phyloP scores from a whole-genome alignment of 169 alveolate species.

The Plasmodium cynomolgi region DNA sequence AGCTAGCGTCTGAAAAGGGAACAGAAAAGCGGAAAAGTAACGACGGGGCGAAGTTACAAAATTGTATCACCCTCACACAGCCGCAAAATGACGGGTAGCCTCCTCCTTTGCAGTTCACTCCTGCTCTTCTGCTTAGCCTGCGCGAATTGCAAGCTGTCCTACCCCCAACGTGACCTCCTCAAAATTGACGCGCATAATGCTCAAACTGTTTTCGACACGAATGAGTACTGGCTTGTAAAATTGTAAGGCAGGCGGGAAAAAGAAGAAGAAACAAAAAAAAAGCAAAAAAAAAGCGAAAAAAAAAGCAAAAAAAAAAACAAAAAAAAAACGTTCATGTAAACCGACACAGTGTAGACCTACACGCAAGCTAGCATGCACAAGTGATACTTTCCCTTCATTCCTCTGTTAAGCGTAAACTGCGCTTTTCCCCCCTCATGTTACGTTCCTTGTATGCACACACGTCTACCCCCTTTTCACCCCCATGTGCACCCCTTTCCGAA shows the following conservation, averaged over 20 bases:
- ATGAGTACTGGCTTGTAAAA: slow-evolving; percentile 44
- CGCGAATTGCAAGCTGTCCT: background rate
- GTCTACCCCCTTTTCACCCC: background rate
- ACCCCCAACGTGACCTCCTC: slow-evolving; percentile 42
- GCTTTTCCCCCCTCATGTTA: background rate
- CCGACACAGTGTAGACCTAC: background rate
- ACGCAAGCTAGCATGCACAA: background rate
- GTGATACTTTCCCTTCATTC: background rate
- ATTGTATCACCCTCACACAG: background rate
- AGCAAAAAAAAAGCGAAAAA: background rate
- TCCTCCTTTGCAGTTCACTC: slow-evolving; percentile 4
- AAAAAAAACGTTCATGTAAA: background rate
- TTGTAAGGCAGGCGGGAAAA: slow-evolving; percentile 23
- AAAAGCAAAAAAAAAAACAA: slow-evolving; percentile 6
- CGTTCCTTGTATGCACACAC: background rate
- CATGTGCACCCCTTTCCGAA: background rate
- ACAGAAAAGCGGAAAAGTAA: background rate
- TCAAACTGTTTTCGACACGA: background rate
- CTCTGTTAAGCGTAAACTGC: background rate
- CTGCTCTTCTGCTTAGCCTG: slow-evolving; percentile 1
- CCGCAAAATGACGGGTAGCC: background rate
- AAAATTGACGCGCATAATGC: slow-evolving; percentile 24
- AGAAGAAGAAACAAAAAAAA: slow-evolving; percentile 12
- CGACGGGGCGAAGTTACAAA: background rate
- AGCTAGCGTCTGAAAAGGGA: background rate